Percentiles rank a stretch among this genome's conserved stretches.
Evolutionary conservation across 495 filamentous ascomycete genomes (phyloP).

Genomic region (Penicillium maclennaniae): DNA sequence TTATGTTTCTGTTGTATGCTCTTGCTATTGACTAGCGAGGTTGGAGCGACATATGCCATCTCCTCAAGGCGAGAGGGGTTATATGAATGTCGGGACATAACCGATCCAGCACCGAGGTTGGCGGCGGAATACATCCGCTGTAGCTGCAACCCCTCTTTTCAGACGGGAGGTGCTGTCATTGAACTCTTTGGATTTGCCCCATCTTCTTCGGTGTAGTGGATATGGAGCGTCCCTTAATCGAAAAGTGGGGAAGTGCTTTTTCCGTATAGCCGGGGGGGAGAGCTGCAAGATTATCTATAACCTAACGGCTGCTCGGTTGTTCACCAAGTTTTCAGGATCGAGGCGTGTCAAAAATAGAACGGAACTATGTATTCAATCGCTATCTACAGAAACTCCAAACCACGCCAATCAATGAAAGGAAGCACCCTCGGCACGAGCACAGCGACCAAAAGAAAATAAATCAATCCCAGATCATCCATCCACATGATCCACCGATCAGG

Average conservation of each 20-base stretch:
- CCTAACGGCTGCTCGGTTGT: background rate
- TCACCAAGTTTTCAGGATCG: background rate
- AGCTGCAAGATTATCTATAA: background rate
- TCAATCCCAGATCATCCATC: constrained; percentile 35
- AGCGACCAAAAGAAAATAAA: background rate
- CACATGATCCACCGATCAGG: constrained; percentile 24
- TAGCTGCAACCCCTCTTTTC: constrained; percentile 8
- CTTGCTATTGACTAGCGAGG: background rate
- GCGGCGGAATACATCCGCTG: constrained; percentile 4
- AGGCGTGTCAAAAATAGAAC: background rate
- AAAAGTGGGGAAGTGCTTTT: background rate
- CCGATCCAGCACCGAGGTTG: constrained; percentile 8
- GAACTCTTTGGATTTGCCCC: background rate
- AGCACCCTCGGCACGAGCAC: background rate
- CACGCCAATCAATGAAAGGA: background rate
- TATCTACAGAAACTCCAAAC: constrained; percentile 18
- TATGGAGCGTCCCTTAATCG: background rate
- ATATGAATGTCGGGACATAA: background rate
- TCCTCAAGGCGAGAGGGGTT: background rate
- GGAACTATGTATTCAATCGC: background rate
- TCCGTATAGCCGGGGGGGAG: background rate
- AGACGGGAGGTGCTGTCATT: background rate
- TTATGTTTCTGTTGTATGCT: background rate
- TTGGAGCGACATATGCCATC: background rate
- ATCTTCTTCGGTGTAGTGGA: background rate